These are phyloP conservation scores for Fusarium poae DNA, from an alignment of 2,329 filamentous ascomycete species.

Conservation along the genomic window DNA sequence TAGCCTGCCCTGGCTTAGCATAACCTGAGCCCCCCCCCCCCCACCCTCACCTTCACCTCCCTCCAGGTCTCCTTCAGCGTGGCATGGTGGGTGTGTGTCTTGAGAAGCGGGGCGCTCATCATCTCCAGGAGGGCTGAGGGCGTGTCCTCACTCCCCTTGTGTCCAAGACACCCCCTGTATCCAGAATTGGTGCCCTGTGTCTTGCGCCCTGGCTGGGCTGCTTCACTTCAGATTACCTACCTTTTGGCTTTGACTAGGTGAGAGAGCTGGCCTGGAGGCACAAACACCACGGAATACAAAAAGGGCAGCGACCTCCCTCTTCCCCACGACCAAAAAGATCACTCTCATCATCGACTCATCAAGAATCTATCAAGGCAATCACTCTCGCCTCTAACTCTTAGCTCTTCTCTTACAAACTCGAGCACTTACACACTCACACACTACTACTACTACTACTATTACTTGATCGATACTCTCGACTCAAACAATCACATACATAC, in stretches of 20 bases:
- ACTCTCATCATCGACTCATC: constrained; percentile 46
- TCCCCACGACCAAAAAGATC: constrained; percentile 36
- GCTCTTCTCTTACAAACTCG: constrained; percentile 21
- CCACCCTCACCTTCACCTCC: constrained; percentile 44
- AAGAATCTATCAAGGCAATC: constrained; percentile 38
- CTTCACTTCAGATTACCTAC: constrained; percentile 52
- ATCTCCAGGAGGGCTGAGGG: constrained; percentile 36
- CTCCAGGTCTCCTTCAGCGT: constrained; percentile 21
- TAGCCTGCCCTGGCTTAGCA: background rate
- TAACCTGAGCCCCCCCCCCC: constrained; percentile 21
- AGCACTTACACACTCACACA: constrained; percentile 26
- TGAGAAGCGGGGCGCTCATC: constrained; percentile 30
- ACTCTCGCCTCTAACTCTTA: constrained; percentile 31
- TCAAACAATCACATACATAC: constrained; percentile 27
- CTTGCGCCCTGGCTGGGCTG: constrained; percentile 49
- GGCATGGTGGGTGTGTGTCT: constrained; percentile 22
- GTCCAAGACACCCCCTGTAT: constrained; percentile 28
- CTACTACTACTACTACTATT: constrained; percentile 20
- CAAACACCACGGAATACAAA: constrained; percentile 53
- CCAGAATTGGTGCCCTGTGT: constrained; percentile 46
- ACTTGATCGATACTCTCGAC: constrained; percentile 29
- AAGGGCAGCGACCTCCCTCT: constrained; percentile 51
- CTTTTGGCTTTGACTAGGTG: constrained; percentile 44
- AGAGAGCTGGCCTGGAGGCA: constrained; percentile 43
- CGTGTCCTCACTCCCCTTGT: constrained; percentile 25